Evolutionary conservation across 2,329 filamentous ascomycete species (phyloP).

Genomic region (Ascochyta viciae-villosae): DNA sequence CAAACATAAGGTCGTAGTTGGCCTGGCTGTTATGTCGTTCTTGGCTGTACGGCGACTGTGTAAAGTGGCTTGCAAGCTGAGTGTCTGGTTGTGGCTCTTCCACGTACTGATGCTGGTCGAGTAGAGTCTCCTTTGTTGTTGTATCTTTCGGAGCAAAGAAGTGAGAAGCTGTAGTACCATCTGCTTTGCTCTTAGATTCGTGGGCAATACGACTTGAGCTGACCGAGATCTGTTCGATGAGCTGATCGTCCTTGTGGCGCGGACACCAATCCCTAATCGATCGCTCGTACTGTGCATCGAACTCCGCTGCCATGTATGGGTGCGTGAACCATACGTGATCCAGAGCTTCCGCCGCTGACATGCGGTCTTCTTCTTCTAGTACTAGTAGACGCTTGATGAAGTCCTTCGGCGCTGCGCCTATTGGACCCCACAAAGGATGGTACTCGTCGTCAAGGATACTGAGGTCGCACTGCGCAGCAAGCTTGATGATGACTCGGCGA

Average conservation of each 20-base stretch:
- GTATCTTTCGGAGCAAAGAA: background rate
- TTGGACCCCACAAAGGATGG: constrained; percentile 52
- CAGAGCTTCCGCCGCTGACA: constrained; percentile 62
- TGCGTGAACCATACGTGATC: constrained; percentile 65
- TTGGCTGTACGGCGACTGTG: background rate
- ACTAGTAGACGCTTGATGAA: constrained; percentile 62
- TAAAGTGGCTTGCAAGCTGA: constrained; percentile 18
- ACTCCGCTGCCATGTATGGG: constrained; percentile 53
- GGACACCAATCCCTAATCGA: constrained; percentile 60
- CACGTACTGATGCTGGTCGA: background rate
- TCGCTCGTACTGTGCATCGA: constrained; percentile 59
- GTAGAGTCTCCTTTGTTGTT: background rate
- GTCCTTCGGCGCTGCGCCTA: constrained; percentile 56
- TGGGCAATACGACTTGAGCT: no score
- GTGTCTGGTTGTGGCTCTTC: background rate
- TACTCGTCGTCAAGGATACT: constrained; percentile 50
- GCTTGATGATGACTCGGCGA: constrained; percentile 36
- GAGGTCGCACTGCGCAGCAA: constrained; percentile 53
- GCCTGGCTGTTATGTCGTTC: background rate
- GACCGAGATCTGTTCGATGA: constrained; percentile 38
- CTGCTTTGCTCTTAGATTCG: background rate
- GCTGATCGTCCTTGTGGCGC: constrained; percentile 33
- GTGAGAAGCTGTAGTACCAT: background rate
- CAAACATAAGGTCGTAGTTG: background rate
- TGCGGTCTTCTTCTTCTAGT: constrained; percentile 57